Evolutionary conservation across 306 rosid genomes (phyloP).

Genomic region (Dryas drummondii): DNA sequence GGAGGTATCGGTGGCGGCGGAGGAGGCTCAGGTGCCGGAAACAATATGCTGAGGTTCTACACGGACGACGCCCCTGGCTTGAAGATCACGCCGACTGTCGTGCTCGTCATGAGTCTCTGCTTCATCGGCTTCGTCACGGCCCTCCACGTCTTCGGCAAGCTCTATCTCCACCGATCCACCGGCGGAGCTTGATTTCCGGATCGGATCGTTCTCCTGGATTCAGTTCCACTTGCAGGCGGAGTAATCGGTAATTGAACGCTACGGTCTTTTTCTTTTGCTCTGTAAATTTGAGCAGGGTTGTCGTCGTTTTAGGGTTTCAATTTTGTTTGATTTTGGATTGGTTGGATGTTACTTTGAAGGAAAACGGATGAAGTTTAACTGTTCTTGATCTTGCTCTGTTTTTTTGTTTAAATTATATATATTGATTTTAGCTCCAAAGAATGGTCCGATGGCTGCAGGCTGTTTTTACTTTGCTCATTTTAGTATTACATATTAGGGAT

Average conservation of each 20-base stretch:
- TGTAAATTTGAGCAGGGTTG: constrained; percentile 34
- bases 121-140: constrained; percentile 92
- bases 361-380: constrained; percentile 15
- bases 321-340: constrained; percentile 12
- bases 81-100: constrained; percentile 85
- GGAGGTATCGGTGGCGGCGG: constrained; percentile 25
- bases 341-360: constrained; percentile 26
- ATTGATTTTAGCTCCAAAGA: background rate
- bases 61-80: constrained; percentile 88
- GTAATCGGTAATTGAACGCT: constrained; percentile 21
- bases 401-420: no score
- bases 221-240: constrained; percentile 6
- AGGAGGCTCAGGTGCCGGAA: constrained; percentile 42
- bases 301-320: background rate
- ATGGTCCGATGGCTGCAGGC: background rate
- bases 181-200: constrained; percentile 38
- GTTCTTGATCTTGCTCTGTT: constrained; percentile 3
- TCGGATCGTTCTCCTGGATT: background rate
- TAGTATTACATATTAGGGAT: background rate
- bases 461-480: no score
- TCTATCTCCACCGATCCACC: constrained; percentile 53
- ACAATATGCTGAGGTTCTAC: constrained; percentile 91
- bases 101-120: constrained; percentile 86
- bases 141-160: constrained; percentile 87
- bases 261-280: constrained; percentile 16